Evolutionary conservation across 176 grass and related monocot genomes (phyloP), one percentile per base, ranked within the genome.

Genomic region (Poa pratensis): DNA sequence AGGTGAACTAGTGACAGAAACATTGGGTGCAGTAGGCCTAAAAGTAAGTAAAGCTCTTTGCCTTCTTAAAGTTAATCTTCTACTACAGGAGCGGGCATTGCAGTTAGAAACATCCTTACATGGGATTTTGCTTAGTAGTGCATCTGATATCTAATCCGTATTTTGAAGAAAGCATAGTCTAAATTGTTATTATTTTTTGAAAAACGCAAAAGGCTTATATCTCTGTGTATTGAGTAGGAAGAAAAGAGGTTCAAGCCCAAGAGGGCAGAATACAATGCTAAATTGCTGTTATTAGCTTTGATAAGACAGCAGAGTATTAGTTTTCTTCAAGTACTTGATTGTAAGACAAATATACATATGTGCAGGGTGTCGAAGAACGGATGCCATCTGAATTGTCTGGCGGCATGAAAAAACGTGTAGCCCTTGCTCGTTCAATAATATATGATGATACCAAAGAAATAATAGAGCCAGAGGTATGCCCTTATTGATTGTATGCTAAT

Each of bases 321-420:
- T 32, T 70, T 77, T 68, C 34, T 82, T 19, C 62, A 46, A 62
- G 13, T 72, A 34, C 73, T 86, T 30, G 68, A 75, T 85, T 81
- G 20, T 86, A 60, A 9, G 45, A 19, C 73, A 82, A 26, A 52
- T 49, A 60, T 23, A 43, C 62, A 81, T 23, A 26, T 69, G 45
- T 82, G 46, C 70, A 98, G 96, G 93, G 86, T 83, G 96, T 98
- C 22, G 96, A 98, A 82, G 87, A 98, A 34, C 88, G 76, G 52
- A 93, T 95, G 90, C 93, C 96, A 52, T 95, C 96, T 53, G 96
- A 98, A 82, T 85, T 98, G 52, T 98, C 96, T 48, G 96, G 96
- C 63, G 96, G 96, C 77, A 98, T 98, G 96, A 98, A 98, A 94
- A 98, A 98, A 78, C 93, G 96, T 88, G 96, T 98, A 80, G 96